These are phyloP conservation scores for Umbelopsis vinacea DNA, from an alignment of 192 early-diverging fungal species.

Conservation along the genomic window DNA sequence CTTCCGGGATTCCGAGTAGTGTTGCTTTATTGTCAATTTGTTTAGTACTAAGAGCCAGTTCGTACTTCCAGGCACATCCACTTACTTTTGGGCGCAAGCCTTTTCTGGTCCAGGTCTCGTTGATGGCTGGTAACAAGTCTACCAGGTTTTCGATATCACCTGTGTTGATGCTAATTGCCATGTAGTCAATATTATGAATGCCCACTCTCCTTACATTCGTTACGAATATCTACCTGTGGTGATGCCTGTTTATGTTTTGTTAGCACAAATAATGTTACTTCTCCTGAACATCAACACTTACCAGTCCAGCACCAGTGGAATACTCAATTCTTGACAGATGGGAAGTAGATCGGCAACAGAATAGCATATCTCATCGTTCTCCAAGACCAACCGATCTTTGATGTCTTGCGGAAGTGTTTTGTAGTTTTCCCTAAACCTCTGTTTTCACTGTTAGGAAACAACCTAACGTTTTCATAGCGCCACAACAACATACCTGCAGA, in stretches of 20 bases:
- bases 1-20: slow-evolving; percentile 47
- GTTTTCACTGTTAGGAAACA: neutral
- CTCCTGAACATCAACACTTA: slow-evolving; percentile 20
- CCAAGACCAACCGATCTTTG: slow-evolving; percentile 49
- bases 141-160: slow-evolving; percentile 20
- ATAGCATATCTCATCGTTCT: slow-evolving; percentile 58
- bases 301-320: slow-evolving; percentile 57
- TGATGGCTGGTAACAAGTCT: slow-evolving; percentile 42
- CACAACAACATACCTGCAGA: neutral
- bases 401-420: slow-evolving; percentile 33
- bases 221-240: slow-evolving; percentile 32
- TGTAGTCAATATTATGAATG: too few species aligned
- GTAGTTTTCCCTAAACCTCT: slow-evolving; percentile 48
- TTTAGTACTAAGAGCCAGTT: neutral
- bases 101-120: slow-evolving; percentile 45
- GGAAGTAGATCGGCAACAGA: slow-evolving; percentile 50
- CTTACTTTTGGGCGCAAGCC: slow-evolving; percentile 51
- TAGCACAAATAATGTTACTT: neutral
- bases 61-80: neutral
- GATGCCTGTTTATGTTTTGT: slow-evolving; percentile 24
- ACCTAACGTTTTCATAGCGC: neutral
- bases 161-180: slow-evolving; percentile 29
- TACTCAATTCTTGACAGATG: slow-evolving; percentile 44
- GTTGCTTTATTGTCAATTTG: slow-evolving; percentile 30
- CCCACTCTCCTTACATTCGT: slow-evolving; percentile 10